Base-by-base conservation (phyloP, 306 rosid species). In the Pterocarpus macrocarpus region DNA sequence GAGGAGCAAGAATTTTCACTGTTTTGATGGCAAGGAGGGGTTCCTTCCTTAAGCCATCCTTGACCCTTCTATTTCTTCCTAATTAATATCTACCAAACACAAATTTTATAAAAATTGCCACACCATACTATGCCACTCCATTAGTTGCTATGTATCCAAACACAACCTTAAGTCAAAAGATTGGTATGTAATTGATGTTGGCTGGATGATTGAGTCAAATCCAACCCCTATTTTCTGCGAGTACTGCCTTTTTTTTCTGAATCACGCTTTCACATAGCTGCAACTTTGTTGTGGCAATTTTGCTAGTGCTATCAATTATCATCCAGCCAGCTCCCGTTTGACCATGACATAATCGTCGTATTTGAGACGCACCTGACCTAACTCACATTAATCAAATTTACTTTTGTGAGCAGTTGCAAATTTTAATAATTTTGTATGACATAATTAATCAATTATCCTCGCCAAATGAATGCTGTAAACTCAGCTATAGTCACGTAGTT, bases 101-200 rank as follows among this genome's bases (percentile, higher is more conserved):
- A 22, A 22, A 22, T 22, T 22, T 22, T 22, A 22, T 22, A 22
- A 22, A 22, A 22, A 1, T 22, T 22, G 28, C 1, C 28, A 22
- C 28, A 22, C 28, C 28, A 22, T 22, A 22, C 28, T 1, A 22
- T 22, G 28, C 28, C 1, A 22, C 28, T 22, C 28, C 1, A 22
- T 22, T 22, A 22, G 28, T 22, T 22, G 28, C 28, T 1, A 22
- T 22, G 28, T 22, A 22, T 22, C 28, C 28, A 22, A 22, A 22
- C 28, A 22, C 28, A 22, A 22, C 28, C 5, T 38, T 38, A 38
- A 43, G 47, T 8, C 61, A 44, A 43, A 10, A 47, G 50, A 4
- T 76, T 76, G 71, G 63, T 58, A 45, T 63, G 17, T 32, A 17
- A 65, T 43, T 28, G 56, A 2, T 45, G 69, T 76, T 55, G 34